Conservation (phyloP, 306 rosid genomes). For the Dryas octopetala region DNA sequence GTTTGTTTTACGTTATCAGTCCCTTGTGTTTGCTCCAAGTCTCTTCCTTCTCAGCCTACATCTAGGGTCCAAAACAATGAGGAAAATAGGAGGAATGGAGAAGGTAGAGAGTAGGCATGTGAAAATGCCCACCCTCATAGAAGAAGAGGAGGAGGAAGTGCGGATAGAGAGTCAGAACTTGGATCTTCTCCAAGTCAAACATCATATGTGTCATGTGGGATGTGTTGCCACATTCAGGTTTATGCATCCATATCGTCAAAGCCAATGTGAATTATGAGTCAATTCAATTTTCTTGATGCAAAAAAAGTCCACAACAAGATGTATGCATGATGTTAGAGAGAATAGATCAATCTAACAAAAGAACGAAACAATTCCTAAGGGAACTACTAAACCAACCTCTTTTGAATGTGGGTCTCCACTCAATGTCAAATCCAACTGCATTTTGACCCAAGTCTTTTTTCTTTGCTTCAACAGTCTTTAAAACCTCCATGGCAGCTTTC, state of each 20-base stretch:
- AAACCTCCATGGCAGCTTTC: constrained; percentile 45
- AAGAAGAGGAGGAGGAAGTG: neutral
- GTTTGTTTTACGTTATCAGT: neutral
- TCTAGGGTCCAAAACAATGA: neutral
- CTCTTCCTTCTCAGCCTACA: neutral
- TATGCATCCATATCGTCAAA: neutral
- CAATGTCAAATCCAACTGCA: constrained; percentile 72
- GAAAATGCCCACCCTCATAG: neutral
- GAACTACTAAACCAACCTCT: constrained; percentile 45
- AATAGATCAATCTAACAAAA: no score
- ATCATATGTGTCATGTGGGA: neutral
- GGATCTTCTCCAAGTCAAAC: neutral
- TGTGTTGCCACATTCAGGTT: neutral
- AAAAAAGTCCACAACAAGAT: neutral
- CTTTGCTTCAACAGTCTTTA: constrained; percentile 34
- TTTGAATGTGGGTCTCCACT: constrained; percentile 74
- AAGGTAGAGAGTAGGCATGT: neutral
- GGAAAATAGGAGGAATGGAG: neutral
- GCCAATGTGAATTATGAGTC: neutral
- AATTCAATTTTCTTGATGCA: neutral
- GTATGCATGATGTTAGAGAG: neutral
- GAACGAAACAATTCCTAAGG: neutral
- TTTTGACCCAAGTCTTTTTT: constrained; percentile 36
- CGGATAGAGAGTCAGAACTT: neutral
- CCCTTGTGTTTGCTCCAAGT: neutral